A percentile compares a stretch with the other conserved stretches of the same genome.
phyloP scores from a whole-genome alignment of 2,329 filamentous ascomycete species.

The Penicillium palitans region DNA sequence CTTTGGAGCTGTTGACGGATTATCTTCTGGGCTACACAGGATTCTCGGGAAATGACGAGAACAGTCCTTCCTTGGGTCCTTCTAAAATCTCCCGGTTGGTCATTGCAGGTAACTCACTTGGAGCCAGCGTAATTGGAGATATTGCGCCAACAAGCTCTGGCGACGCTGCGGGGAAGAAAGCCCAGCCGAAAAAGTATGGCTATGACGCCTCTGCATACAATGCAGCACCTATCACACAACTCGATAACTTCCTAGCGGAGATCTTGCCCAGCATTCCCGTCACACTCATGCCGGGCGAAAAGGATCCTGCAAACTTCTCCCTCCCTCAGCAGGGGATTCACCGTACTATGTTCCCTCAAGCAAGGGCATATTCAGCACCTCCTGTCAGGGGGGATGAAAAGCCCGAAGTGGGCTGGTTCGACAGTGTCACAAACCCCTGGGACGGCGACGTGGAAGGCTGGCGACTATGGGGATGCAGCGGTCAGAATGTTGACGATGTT shows the following conservation, averaged over 20 bases:
- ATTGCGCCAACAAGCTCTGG: slow-evolving; percentile 43
- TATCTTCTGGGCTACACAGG: slow-evolving; percentile 83
- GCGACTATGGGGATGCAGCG: slow-evolving; percentile 80
- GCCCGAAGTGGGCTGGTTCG: slow-evolving; percentile 69
- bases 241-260: slow-evolving; percentile 79
- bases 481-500: slow-evolving; percentile 91
- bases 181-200: slow-evolving; percentile 76
- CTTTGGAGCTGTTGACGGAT: slow-evolving; percentile 77
- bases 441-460: slow-evolving; percentile 88
- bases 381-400: slow-evolving; percentile 36
- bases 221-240: slow-evolving; percentile 73
- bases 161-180: slow-evolving; percentile 46
- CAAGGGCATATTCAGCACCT: slow-evolving; percentile 63
- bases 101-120: slow-evolving; percentile 87
- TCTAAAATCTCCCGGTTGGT: slow-evolving; percentile 76
- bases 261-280: slow-evolving; percentile 84
- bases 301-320: slow-evolving; percentile 84
- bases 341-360: slow-evolving; percentile 80
- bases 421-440: slow-evolving; percentile 90
- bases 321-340: slow-evolving; percentile 94
- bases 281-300: slow-evolving; percentile 79
- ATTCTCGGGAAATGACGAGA: slow-evolving; percentile 48
- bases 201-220: slow-evolving; percentile 92
- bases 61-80: slow-evolving; percentile 44
- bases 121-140: slow-evolving; percentile 39